Evolutionary conservation across 768 basidiomycete species (phyloP), one percentile per base, ranked within the genome.

Genomic region (Candolleomyces eurysporus): DNA sequence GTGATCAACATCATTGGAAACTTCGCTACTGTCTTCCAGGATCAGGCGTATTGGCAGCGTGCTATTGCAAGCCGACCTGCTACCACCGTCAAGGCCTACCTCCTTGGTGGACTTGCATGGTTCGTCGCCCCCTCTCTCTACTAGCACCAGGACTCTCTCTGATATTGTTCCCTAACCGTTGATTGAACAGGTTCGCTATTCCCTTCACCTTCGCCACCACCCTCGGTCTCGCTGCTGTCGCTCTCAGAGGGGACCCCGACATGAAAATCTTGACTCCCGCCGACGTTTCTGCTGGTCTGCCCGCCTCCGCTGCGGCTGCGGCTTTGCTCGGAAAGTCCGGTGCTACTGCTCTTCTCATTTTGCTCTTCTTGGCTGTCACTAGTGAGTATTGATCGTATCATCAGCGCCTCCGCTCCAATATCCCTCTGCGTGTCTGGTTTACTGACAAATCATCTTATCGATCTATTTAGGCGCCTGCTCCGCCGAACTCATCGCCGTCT

Each of bases 401-500:
- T 26, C 26, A 26, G 26, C 26, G 26, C 26, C 26, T 26, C 26
- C 26, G 2, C 26, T 26, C 26, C 26, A 26, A 26, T 26, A 26
- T 26, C 26, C 26, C 26, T 2, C 4, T 26, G 26, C 26, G 2
- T 26, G 26, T 26, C 4, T 26, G 26, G 26, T 26, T 26, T 26
- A 26, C 26, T 26, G 26, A 26, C 4, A 2, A 26, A 26, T 26
- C 26, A 26, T 4, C 26, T 26, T 4, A 26, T 26, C 26, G 26
- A 54, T 50, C 32, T 30, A 19, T 16, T 30, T 42, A 67, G 66
- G 66, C 46, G 92, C 94, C 3, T 91, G 89, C 48, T 88, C 87
- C 49, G 95, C 95, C 13, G 96, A 98, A 74, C 80, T 96, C 60
- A 96, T 98, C 66, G 96, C 94, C 0, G 92, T 95, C 2, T 94